Conservation (phyloP, 345 rosid genomes). For the Rhizophora apiculata region DNA sequence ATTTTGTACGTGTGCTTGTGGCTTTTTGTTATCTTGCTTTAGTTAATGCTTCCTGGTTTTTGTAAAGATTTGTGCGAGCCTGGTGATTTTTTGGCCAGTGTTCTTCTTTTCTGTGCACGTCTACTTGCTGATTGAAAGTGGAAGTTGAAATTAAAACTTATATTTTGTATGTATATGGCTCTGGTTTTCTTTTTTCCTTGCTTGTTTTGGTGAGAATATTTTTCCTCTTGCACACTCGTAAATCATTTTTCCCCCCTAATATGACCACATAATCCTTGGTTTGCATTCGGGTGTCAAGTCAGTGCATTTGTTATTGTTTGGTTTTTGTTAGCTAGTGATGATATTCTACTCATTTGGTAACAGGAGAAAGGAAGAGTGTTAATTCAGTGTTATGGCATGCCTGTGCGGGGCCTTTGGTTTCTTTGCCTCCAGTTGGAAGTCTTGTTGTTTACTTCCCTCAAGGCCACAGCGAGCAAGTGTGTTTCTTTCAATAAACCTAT, state of each 20-base stretch:
- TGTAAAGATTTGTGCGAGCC: background rate
- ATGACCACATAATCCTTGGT: background rate
- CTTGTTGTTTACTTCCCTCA: conserved; percentile 96
- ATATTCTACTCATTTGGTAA: conserved; percentile 19
- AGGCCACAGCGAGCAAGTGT: conserved; percentile 95
- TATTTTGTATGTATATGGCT: background rate
- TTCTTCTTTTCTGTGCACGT: background rate
- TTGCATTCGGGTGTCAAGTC: background rate
- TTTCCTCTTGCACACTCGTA: background rate
- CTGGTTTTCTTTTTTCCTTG: background rate
- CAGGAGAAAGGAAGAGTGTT: conserved; percentile 80
- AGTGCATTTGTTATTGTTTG: background rate
- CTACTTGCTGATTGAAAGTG: background rate
- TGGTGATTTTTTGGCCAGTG: conserved; percentile 1
- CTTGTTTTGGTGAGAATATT: background rate
- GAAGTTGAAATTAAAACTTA: background rate
- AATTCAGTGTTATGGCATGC: conserved; percentile 97
- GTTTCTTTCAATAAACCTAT: conserved; percentile 23
- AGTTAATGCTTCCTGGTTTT: conserved; percentile 4
- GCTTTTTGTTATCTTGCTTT: background rate
- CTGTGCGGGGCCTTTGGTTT: conserved; percentile 94
- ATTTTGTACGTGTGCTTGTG: background rate
- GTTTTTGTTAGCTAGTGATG: conserved; percentile 17
- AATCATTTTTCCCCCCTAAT: too few species aligned
- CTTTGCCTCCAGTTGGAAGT: conserved; percentile 90